Evolutionary conservation across 192 early-diverging fungal genomes (phyloP), one percentile per base, ranked within the genome.

Genomic region (Chytriomyces sp.): DNA sequence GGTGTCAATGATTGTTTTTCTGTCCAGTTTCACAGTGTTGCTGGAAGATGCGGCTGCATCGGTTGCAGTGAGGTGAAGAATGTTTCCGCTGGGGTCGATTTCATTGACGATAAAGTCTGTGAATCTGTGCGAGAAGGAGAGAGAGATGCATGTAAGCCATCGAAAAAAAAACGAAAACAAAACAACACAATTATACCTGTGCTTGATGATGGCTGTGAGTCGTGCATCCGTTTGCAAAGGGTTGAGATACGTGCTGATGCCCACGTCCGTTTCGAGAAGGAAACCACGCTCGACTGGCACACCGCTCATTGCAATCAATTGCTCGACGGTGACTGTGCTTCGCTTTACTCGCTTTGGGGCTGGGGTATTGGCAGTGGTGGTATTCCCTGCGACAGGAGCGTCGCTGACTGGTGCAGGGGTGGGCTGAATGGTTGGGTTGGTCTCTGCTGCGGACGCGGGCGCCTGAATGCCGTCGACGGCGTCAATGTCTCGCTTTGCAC

Each of bases 41-140:
- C 4, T 35, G 10, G 48, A 53, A 45, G 59, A 23, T 13, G 46
- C 63, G 45, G 9, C 28, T 10, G 44, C 26, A 26, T 77, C 82
- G 7, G 78, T 71, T 23, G 79, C 64, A n/a, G 60, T 57, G n/a
- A 98, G 80, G 53, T 90, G 92, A 8, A 96, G 91, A 3, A 93
- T 87, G 26, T 88, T 77, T 20, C 94, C 93, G 23, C 82, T 69
- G 45, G 77, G 67, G 76, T 92, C 92, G 18, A 99, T 92, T 87
- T 99, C 97, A 82, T 95, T 91, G 28, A 99, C 97, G 46, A 95
- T 83, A 82, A 99, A 99, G 80, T 99, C 97, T 0, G 89, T 82
- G 62, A 86, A 92, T 75, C 96, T 93, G 77, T 79, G 9, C 3
- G 53, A 3, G 64, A 20, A 13, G 7, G 16, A 35, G n/a, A 18